phyloP scores from a whole-genome alignment of 2,329 filamentous ascomycete genomes.

The Echinosphaeria canescens region DNA sequence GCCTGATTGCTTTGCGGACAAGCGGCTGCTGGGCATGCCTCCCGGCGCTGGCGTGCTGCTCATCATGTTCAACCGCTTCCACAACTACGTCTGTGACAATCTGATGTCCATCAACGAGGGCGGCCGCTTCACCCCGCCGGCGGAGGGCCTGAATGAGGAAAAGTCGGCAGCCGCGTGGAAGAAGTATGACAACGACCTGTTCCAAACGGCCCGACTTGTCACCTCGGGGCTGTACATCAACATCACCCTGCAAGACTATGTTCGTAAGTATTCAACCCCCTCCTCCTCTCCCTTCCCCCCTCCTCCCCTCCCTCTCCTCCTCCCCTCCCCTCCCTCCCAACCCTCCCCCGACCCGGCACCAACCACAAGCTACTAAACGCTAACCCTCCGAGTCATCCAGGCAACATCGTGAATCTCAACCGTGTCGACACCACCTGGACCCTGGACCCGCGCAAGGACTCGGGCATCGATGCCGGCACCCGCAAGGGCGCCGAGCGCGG shows the following conservation, averaged over 20 bases:
- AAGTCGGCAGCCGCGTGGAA: conserved; percentile 29
- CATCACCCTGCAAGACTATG: conserved; percentile 58
- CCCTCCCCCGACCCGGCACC: too few species aligned
- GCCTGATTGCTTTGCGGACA: conserved; percentile 50
- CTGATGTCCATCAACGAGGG: conserved; percentile 74
- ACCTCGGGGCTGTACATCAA: conserved; percentile 60
- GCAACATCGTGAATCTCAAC: conserved; percentile 22
- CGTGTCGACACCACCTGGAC: conserved; percentile 59
- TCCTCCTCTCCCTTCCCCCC: too few species aligned
- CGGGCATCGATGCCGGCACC: conserved; percentile 30
- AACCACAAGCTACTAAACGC: too few species aligned
- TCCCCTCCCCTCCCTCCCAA: too few species aligned
- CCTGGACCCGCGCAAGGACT: conserved; percentile 53
- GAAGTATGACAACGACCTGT: conserved; percentile 57
- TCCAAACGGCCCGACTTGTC: conserved; percentile 58
- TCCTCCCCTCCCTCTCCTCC: too few species aligned
- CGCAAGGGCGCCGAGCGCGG: conserved; percentile 41
- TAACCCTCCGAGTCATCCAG: too few species aligned
- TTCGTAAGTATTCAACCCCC: too few species aligned
- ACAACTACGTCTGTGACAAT: conserved; percentile 68
- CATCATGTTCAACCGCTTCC: conserved; percentile 67
- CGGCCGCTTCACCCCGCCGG: conserved; percentile 51
- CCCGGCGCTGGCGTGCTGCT: conserved; percentile 50
- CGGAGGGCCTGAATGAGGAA: conserved; percentile 22
- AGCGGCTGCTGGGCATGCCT: conserved; percentile 46